Conservation (phyloP, 176 grass and related monocot species). For the Dendrocalamus sinicus region DNA sequence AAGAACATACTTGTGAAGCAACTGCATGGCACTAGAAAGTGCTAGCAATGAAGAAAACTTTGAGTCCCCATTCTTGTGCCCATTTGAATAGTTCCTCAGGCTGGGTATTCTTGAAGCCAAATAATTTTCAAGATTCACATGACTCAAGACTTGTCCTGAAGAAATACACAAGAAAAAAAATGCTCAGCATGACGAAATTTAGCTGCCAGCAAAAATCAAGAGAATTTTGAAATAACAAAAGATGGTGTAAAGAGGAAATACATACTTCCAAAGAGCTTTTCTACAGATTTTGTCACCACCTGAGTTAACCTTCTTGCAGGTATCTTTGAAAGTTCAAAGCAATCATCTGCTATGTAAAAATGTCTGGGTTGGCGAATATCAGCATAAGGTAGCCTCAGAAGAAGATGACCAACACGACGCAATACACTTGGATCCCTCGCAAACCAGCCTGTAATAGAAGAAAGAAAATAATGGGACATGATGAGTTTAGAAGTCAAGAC, state of each 20-base stretch:
- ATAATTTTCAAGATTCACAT: conserved; percentile 79
- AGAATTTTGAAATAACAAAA: conserved; percentile 23
- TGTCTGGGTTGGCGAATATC: conserved; percentile 69
- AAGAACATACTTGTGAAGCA: conserved; percentile 74
- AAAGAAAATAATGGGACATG: not conserved
- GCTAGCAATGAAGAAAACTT: conserved; percentile 63
- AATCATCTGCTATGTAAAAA: conserved; percentile 89
- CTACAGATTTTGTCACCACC: conserved; percentile 87
- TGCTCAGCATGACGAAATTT: not conserved
- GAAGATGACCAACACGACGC: conserved; percentile 78
- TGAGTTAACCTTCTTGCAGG: conserved; percentile 78
- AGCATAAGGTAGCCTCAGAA: conserved; percentile 78
- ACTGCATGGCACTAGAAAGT: conserved; percentile 80
- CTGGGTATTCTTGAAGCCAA: conserved; percentile 76
- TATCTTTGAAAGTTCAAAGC: conserved; percentile 88
- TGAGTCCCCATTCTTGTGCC: conserved; percentile 53
- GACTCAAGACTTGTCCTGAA: conserved; percentile 75
- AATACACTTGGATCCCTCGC: conserved; percentile 84
- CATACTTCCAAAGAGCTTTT: conserved; percentile 97
- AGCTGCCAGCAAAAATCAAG: conserved; percentile 8
- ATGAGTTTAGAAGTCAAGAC: conserved; percentile 18
- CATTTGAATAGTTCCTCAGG: conserved; percentile 75
- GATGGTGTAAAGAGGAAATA: conserved; percentile 32
- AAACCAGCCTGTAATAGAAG: conserved; percentile 73
- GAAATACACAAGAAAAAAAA: conserved; percentile 1